phyloP scores from a whole-genome alignment of 106 monocot genomes.

The Vanilla planifolia region DNA sequence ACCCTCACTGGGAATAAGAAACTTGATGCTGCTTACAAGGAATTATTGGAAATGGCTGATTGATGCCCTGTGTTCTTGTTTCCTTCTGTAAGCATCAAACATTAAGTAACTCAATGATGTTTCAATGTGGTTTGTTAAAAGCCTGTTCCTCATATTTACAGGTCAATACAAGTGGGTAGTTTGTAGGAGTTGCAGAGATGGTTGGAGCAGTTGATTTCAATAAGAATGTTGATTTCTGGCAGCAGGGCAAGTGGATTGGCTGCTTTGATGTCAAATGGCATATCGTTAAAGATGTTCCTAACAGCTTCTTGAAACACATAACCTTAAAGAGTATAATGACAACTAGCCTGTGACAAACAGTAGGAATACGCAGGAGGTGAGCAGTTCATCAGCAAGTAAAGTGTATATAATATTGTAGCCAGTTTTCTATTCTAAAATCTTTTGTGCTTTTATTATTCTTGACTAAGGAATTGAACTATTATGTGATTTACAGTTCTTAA shows the following conservation, averaged over 20 bases:
- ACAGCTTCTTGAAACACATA: slow-evolving; percentile 65
- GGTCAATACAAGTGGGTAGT: slow-evolving; percentile 91
- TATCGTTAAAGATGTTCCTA: slow-evolving; percentile 83
- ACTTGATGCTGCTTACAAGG: slow-evolving; percentile 64
- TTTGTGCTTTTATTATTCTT: not conserved
- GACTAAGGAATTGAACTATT: too few relatives aligned
- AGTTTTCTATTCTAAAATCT: not conserved
- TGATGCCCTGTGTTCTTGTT: slow-evolving; percentile 66
- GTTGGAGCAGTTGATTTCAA: slow-evolving; percentile 75
- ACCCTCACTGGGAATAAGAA: slow-evolving; percentile 81
- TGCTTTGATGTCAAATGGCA: slow-evolving; percentile 90
- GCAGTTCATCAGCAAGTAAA: not conserved
- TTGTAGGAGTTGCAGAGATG: slow-evolving; percentile 90
- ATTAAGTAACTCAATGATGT: not conserved
- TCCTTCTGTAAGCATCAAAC: slow-evolving; percentile 64
- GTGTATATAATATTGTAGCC: too few relatives aligned
- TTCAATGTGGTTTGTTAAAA: too few relatives aligned
- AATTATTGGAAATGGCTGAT: slow-evolving; percentile 41
- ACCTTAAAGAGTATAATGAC: slow-evolving; percentile 81
- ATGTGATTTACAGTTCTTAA: too few relatives aligned
- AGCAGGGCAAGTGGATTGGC: slow-evolving; percentile 94
- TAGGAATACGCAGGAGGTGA: slow-evolving; percentile 81
- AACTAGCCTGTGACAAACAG: slow-evolving; percentile 92
- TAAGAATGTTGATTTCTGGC: slow-evolving; percentile 85
- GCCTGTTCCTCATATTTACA: slow-evolving; percentile 6